Conservation (phyloP, 164 flowering plant species). For the Stephania yunnanensis region DNA sequence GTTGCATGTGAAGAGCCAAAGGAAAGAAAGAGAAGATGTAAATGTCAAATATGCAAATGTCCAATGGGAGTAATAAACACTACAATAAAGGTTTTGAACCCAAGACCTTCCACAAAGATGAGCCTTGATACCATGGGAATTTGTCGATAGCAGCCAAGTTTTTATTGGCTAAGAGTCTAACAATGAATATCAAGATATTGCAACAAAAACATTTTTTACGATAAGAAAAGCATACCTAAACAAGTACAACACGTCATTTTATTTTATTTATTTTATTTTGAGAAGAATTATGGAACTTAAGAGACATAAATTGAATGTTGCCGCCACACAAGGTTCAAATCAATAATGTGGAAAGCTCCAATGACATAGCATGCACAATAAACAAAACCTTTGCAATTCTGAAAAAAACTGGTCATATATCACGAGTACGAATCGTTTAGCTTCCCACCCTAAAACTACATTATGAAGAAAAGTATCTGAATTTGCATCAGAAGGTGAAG, state of each 20-base stretch:
- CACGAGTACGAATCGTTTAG: background rate
- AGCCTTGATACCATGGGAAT: no score
- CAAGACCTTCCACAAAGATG: no score
- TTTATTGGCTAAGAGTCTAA: no score
- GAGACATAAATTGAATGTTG: background rate
- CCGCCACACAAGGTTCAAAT: background rate
- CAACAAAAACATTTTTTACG: no score
- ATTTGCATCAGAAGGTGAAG: background rate
- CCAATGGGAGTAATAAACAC: no score
- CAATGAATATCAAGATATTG: no score
- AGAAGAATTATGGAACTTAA: background rate
- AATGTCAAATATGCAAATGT: no score
- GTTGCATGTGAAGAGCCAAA: no score
- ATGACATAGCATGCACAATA: background rate
- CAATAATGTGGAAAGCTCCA: background rate
- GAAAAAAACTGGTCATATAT: background rate
- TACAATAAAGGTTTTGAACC: no score
- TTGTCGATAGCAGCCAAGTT: no score
- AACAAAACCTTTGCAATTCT: background rate
- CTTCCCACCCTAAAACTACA: background rate
- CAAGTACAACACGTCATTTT: background rate
- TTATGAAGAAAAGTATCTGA: background rate
- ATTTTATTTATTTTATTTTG: no score
- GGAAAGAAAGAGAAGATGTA: no score
- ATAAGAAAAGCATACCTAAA: background rate